phyloP scores from a whole-genome alignment of 208 protist genomes.

The Perkinsela sp. region DNA sequence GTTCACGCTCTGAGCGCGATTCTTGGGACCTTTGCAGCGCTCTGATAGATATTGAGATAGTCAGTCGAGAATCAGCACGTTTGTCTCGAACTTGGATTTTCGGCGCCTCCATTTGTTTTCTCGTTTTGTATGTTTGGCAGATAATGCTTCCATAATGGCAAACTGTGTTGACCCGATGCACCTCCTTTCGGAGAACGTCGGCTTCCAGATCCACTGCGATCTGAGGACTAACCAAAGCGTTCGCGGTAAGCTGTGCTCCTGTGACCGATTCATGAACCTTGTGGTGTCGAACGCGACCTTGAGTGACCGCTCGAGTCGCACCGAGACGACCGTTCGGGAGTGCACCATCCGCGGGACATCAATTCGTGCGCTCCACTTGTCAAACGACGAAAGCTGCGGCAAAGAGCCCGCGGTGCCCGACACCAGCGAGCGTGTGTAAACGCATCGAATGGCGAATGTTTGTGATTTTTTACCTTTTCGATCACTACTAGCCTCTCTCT shows the following conservation, averaged over 20 bases:
- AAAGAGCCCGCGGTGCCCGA: neutral
- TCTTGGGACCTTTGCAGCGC: too few relatives aligned
- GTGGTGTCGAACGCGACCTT: neutral
- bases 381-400: neutral
- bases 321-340: neutral
- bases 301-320: neutral
- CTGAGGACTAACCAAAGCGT: neutral
- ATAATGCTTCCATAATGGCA: too few relatives aligned
- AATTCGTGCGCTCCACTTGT: neutral
- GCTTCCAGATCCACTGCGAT: neutral
- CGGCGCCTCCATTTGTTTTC: too few relatives aligned
- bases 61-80: too few relatives aligned
- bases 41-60: too few relatives aligned
- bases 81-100: too few relatives aligned
- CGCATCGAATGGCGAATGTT: too few relatives aligned
- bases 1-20: neutral
- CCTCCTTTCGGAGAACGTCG: neutral
- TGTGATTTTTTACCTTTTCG: too few relatives aligned
- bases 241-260: neutral
- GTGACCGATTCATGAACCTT: neutral
- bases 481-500: too few relatives aligned
- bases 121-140: too few relatives aligned
- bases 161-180: neutral
- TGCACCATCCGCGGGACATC: neutral
- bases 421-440: too few relatives aligned